Conservation (phyloP, 257 asterid genomes). For the Cynanchum wilfordii region DNA sequence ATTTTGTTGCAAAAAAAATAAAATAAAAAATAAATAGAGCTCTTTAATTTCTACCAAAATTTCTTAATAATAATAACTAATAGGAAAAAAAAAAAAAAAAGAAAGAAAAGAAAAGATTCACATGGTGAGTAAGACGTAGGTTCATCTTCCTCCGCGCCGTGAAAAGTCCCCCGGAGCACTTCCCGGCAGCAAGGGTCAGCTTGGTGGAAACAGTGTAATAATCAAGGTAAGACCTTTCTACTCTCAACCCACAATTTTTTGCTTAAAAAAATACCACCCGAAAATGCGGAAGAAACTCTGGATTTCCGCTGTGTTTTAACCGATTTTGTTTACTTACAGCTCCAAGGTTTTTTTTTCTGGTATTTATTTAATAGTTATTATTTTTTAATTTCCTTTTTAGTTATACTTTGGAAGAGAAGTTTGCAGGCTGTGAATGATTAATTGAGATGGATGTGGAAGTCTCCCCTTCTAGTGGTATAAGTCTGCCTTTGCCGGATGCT, state of each 20-base stretch:
- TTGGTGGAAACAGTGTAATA: background rate
- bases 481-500: slow-evolving; percentile 60
- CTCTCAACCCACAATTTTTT: background rate
- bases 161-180: too few relatives aligned
- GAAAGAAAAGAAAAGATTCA: too few relatives aligned
- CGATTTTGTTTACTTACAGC: background rate
- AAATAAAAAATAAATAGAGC: too few relatives aligned
- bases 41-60: too few relatives aligned
- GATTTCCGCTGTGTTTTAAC: background rate
- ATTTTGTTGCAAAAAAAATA: too few relatives aligned
- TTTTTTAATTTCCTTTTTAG: background rate
- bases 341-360: background rate
- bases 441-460: slow-evolving; percentile 26
- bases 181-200: too few relatives aligned
- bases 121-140: too few relatives aligned
- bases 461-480: slow-evolving; percentile 17
- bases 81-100: too few relatives aligned
- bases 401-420: background rate
- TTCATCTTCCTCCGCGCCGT: too few relatives aligned
- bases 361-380: background rate
- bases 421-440: background rate
- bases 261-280: background rate
- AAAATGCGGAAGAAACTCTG: background rate
- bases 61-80: too few relatives aligned
- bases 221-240: background rate